Base-by-base conservation (phyloP, 2,329 filamentous ascomycete genomes). In the Fusarium guadeloupense region DNA sequence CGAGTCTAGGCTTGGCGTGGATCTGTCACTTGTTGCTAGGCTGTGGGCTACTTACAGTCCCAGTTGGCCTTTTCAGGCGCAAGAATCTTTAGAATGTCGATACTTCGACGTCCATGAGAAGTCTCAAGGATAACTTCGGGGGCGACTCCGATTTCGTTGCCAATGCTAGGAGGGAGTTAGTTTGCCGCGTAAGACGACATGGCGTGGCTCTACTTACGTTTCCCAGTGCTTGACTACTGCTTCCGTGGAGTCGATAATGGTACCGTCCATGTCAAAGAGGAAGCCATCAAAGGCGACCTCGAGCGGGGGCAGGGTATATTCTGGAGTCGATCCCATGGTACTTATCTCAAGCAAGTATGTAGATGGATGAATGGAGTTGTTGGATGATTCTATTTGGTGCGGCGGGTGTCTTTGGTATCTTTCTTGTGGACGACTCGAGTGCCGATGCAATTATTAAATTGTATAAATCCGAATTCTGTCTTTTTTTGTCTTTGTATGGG, bases 61-160 rank as follows among this genome's bases (percentile, higher is more conserved):
- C 91, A 94, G 69, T 89, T 97, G 35, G 95, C 95, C 73, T 92
- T 92, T 67, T 91, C 88, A 14, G 92, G 90, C 60, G 91, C 89
- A 54, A 97, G 85, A 23, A 93, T 80, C 73, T 85, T 85, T 54
- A 99, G 82, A 4, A 90, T 87, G 69, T 99, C 95, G 70, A 98
- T 97, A 66, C 88, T 92, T 54, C 95, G 83, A 56, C 94, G 87
- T 59, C 95, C 95, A 76, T 99, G 95, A 6, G 93, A 97, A 9
- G 92, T 96, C 69, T 92, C 85, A 21, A 98, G 84, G 69, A 99
- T 98, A 39, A 89, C 85, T 41, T 89, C 83, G n/a, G 92, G 91
- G 64, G 92, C 86, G 19, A 97, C 89, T 20, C 91, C 91, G 69
- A 98, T 89, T 73, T 97, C 91, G 9, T 85, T 83, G 43, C 90